Percentiles rank a stretch among this genome's conserved stretches.
These are phyloP conservation scores for Tylopilus rubrobrunneus DNA, from an alignment of 768 basidiomycete species.

Conservation along the genomic window DNA sequence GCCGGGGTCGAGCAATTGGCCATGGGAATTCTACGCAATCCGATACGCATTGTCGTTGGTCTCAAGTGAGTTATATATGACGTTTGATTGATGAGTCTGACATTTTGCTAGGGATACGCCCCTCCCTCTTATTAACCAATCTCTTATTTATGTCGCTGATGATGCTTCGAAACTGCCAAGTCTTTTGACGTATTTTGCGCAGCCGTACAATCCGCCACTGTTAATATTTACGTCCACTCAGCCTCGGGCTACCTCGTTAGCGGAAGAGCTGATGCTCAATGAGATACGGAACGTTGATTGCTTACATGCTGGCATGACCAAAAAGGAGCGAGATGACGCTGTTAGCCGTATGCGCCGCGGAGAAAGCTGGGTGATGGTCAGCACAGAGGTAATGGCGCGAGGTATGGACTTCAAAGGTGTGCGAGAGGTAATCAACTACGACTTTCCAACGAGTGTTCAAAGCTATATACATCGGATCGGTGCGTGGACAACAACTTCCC, in stretches of 20 bases:
- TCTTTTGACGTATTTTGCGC: slow-evolving; percentile 71
- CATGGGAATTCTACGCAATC: slow-evolving; percentile 78
- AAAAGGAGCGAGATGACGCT: slow-evolving; percentile 83
- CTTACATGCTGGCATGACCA: slow-evolving; percentile 86
- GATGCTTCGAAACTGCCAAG: slow-evolving; percentile 94
- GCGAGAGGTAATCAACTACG: slow-evolving; percentile 92
- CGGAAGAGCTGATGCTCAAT: slow-evolving; percentile 77
- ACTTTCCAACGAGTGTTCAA: slow-evolving; percentile 93
- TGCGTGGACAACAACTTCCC: slow-evolving; percentile 24
- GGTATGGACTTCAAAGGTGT: slow-evolving; percentile 98
- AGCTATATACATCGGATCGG: slow-evolving; percentile 97
- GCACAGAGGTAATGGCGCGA: slow-evolving; percentile 95
- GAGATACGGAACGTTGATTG: slow-evolving; percentile 81
- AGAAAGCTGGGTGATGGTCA: slow-evolving; percentile 91
- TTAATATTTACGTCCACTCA: slow-evolving; percentile 92
- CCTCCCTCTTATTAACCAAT: slow-evolving; percentile 84
- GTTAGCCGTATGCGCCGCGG: slow-evolving; percentile 83
- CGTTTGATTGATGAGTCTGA: slow-evolving; percentile 12
- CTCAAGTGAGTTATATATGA: slow-evolving; percentile 63
- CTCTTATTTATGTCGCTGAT: slow-evolving; percentile 86
- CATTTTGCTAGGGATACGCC: slow-evolving; percentile 75
- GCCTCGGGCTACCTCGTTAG: slow-evolving; percentile 73
- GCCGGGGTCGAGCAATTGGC: slow-evolving; percentile 84
- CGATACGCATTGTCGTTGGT: slow-evolving; percentile 93
- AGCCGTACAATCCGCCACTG: slow-evolving; percentile 86